Percentiles rank a stretch among this genome's conserved stretches.
Conservation (phyloP, 2,329 filamentous ascomycete species). For the Xylariaceae sp. region DNA sequence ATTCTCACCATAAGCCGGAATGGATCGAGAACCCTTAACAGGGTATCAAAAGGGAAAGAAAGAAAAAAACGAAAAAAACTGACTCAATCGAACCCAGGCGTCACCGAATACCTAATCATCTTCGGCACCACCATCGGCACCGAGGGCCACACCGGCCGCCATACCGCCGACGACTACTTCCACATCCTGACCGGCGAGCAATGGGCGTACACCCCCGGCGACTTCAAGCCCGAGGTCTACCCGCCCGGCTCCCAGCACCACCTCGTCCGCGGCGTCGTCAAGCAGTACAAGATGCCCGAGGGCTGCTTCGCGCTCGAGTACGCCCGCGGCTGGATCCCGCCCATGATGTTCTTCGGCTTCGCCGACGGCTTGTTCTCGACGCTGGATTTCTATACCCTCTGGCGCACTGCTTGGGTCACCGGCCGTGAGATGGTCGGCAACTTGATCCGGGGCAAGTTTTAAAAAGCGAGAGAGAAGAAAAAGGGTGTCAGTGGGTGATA, state of each 20-base stretch:
- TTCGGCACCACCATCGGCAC: constrained; percentile 82
- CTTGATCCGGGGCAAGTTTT: constrained; percentile 67
- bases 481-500: too few species aligned
- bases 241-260: constrained; percentile 67
- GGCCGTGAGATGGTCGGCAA: constrained; percentile 73
- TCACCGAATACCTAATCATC: constrained; percentile 88
- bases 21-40: neutral
- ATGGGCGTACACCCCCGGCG: constrained; percentile 67
- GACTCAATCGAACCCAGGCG: constrained; percentile 41
- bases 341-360: constrained; percentile 87
- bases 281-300: constrained; percentile 79
- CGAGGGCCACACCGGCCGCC: constrained; percentile 81
- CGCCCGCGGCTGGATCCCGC: constrained; percentile 84
- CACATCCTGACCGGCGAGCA: constrained; percentile 79
- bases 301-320: constrained; percentile 80
- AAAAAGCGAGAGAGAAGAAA: constrained; percentile 26
- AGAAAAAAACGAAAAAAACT: neutral
- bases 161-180: constrained; percentile 94
- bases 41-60: neutral
- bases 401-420: constrained; percentile 72
- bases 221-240: constrained; percentile 67
- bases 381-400: constrained; percentile 79
- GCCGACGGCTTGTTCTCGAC: constrained; percentile 78
- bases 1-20: neutral
- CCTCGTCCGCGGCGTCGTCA: constrained; percentile 65